These are phyloP conservation scores for Sugiyamaella paludigena DNA, from an alignment of 1,139 yeast genomes.

Conservation along the genomic window DNA sequence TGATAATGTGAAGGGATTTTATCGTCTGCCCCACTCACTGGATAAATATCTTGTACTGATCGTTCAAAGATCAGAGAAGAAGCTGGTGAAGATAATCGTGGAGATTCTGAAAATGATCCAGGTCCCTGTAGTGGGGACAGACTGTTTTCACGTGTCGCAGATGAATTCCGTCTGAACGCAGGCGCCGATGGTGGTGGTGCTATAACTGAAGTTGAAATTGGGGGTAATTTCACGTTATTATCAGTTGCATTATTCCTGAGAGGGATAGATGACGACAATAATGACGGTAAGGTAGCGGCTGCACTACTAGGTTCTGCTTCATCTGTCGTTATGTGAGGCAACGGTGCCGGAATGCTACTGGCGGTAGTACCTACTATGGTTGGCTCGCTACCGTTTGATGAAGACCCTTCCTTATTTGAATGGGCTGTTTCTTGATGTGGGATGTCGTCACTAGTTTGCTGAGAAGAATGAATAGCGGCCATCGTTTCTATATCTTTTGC, in stretches of 20 bases:
- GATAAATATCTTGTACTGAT: constrained; percentile 38
- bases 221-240: constrained; percentile 1
- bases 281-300: too few relatives aligned
- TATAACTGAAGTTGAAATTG: constrained; percentile 2
- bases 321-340: too few relatives aligned
- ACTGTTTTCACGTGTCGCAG: constrained; percentile 13
- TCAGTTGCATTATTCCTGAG: background rate
- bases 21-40: constrained; percentile 15
- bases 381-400: background rate
- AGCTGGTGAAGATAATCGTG: constrained; percentile 30
- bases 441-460: background rate
- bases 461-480: too few relatives aligned
- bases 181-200: constrained; percentile 3
- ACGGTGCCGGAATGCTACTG: background rate
- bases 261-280: background rate
- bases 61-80: constrained; percentile 43
- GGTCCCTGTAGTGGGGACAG: constrained; percentile 18
- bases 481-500: too few relatives aligned
- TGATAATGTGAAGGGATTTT: constrained; percentile 43
- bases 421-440: background rate
- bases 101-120: constrained; percentile 15
- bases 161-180: background rate
- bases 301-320: too few relatives aligned
- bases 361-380: background rate
- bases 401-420: background rate